A percentile compares a stretch with the other conserved stretches of the same genome.
phyloP scores from a whole-genome alignment of 352 stramenopile species.

The Phytophthora citrophthora region DNA sequence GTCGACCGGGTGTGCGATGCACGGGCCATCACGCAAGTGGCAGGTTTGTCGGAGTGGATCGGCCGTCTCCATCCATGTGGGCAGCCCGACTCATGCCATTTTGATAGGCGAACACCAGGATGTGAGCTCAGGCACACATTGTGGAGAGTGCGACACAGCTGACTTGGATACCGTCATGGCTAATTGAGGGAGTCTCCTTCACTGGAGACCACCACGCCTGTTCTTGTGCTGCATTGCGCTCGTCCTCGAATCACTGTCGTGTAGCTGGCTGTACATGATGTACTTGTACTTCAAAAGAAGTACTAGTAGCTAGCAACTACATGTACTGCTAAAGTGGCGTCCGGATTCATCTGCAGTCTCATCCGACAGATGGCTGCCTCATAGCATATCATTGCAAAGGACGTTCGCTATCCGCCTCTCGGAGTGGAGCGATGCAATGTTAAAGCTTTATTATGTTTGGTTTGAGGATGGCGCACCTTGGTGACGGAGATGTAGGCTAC shows the following conservation, averaged over 20 bases:
- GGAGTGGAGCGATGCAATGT: too few species aligned
- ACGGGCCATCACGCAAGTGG: not conserved
- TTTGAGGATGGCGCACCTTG: too few species aligned
- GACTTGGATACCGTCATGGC: not conserved
- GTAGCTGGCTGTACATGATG: not conserved
- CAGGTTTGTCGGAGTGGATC: not conserved
- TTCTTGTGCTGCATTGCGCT: not conserved
- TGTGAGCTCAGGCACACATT: slow-evolving; percentile 6
- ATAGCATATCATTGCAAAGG: not conserved
- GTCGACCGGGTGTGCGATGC: not conserved
- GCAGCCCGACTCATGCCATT: not conserved
- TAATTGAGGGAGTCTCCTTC: not conserved
- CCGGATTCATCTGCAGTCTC: slow-evolving; percentile 2
- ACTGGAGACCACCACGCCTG: not conserved
- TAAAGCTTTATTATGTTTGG: too few species aligned
- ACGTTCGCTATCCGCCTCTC: not conserved
- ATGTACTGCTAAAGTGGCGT: not conserved
- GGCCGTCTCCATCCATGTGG: slow-evolving; percentile 8
- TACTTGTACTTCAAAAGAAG: too few species aligned
- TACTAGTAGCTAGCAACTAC: not conserved
- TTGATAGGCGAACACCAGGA: not conserved
- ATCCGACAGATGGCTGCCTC: slow-evolving; percentile 1
- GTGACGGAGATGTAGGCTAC: too few species aligned
- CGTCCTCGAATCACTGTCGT: not conserved
- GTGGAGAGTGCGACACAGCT: slow-evolving; percentile 13